phyloP scores from a whole-genome alignment of 2,329 filamentous ascomycete genomes.

The Colletotrichum zoysiae region DNA sequence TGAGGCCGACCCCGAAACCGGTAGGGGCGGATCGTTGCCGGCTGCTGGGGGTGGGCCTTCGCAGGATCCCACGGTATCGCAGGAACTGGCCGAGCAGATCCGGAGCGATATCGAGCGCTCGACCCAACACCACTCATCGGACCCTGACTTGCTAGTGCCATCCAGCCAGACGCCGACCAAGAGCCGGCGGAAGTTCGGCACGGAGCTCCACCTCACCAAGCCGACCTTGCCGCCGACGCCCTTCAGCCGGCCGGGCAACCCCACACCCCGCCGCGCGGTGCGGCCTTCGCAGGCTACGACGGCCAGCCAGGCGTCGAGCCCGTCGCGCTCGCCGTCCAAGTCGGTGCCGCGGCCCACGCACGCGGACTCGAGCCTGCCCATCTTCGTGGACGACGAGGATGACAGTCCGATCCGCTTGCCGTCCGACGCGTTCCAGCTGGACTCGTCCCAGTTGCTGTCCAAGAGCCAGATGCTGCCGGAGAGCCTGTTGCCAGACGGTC shows the following conservation, averaged over 20 bases:
- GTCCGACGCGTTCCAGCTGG: constrained; percentile 44
- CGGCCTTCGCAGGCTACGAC: constrained; percentile 52
- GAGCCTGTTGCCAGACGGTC: constrained; percentile 56
- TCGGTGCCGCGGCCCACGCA: constrained; percentile 45
- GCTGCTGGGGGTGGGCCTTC: constrained; percentile 36
- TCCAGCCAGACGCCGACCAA: constrained; percentile 46
- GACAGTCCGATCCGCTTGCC: constrained; percentile 44
- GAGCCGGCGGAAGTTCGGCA: constrained; percentile 24
- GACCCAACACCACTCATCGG: constrained; percentile 48
- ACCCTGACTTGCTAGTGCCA: constrained; percentile 49
- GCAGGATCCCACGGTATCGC: constrained; percentile 55
- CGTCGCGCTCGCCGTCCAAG: constrained; percentile 49
- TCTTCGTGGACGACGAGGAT: constrained; percentile 43
- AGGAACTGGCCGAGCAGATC: constrained; percentile 66
- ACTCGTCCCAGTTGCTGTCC: constrained; percentile 63
- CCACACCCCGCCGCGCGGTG: constrained; percentile 38
- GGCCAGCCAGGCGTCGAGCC: constrained; percentile 52
- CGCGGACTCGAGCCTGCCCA: constrained; percentile 43
- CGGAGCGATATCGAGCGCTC: constrained; percentile 56
- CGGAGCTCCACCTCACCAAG: constrained; percentile 32
- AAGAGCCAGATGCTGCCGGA: constrained; percentile 67
- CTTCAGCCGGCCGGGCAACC: constrained; percentile 37
- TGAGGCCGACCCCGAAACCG: constrained; percentile 22
- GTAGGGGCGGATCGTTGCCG: constrained; percentile 25
- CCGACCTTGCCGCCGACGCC: constrained; percentile 35